Conservation (phyloP, 2,329 filamentous ascomycete species). For the Verticillium longisporum region DNA sequence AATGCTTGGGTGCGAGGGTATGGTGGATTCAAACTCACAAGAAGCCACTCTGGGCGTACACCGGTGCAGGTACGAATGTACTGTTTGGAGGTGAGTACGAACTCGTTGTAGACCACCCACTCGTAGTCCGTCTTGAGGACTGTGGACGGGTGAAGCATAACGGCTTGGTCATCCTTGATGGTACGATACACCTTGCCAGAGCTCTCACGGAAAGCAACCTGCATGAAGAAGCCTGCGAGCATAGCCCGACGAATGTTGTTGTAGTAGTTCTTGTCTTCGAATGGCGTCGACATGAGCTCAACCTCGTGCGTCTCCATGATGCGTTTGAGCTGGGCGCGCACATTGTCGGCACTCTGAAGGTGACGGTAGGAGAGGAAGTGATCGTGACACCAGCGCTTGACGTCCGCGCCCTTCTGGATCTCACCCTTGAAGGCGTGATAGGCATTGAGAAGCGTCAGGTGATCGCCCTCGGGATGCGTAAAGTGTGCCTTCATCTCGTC, state of each 20-base stretch:
- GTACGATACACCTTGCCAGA: constrained; percentile 88
- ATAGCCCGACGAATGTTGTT: constrained; percentile 91
- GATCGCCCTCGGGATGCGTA: constrained; percentile 87
- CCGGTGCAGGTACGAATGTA: constrained; percentile 93
- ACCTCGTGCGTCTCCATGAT: constrained; percentile 94
- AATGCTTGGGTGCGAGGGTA: neutral
- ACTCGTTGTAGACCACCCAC: constrained; percentile 98
- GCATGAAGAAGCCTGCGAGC: constrained; percentile 98
- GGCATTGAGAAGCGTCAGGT: constrained; percentile 91
- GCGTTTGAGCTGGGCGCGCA: constrained; percentile 81
- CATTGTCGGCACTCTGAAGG: constrained; percentile 87
- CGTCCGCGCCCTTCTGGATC: constrained; percentile 58
- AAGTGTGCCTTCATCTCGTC: constrained; percentile 98
- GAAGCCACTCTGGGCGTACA: constrained; percentile 87
- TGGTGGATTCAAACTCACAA: constrained; percentile 49
- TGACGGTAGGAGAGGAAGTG: constrained; percentile 90
- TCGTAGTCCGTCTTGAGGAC: constrained; percentile 84
- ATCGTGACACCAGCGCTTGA: constrained; percentile 92
- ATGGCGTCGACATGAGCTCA: constrained; percentile 80
- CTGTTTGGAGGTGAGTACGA: constrained; percentile 95
- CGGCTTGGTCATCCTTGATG: constrained; percentile 92
- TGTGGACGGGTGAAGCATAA: constrained; percentile 88
- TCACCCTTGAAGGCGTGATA: constrained; percentile 93
- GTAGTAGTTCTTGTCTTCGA: constrained; percentile 96
- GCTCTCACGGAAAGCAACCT: constrained; percentile 89